phyloP scores from a whole-genome alignment of 495 filamentous ascomycete species.

The Xylaria nigripes region DNA sequence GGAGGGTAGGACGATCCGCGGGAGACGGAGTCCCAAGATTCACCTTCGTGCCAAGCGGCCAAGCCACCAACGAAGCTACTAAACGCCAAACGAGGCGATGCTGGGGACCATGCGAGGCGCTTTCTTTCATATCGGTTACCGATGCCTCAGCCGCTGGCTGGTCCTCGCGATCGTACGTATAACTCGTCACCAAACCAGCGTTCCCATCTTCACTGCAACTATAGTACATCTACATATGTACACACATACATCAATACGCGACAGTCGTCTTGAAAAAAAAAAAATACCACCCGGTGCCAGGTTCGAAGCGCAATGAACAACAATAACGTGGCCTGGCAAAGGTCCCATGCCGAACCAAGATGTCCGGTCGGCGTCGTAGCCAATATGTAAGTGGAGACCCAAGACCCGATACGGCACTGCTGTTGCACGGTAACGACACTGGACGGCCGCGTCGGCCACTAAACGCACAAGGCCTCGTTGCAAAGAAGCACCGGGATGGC shows the following conservation, averaged over 20 bases:
- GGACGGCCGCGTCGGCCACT: neutral
- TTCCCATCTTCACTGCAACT: too few species aligned
- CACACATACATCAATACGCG: too few species aligned
- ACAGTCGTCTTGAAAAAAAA: neutral
- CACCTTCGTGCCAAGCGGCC: neutral
- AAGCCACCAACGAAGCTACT: neutral
- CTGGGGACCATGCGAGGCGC: neutral
- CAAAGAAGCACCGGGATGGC: neutral
- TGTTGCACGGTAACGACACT: slow-evolving; percentile 8
- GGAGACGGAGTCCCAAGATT: neutral
- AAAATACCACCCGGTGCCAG: neutral
- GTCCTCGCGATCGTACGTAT: neutral
- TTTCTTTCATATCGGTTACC: neutral
- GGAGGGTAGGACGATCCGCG: neutral
- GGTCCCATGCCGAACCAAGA: neutral
- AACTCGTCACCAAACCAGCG: too few species aligned
- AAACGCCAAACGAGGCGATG: neutral
- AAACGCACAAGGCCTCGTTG: neutral
- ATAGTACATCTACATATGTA: too few species aligned
- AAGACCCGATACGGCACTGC: slow-evolving; percentile 3
- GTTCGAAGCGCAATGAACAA: neutral
- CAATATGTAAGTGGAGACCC: neutral
- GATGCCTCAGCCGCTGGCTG: neutral
- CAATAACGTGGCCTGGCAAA: neutral
- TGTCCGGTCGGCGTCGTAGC: neutral